A percentile compares a stretch with the other conserved stretches of the same genome.
Evolutionary conservation across 176 grass and related monocot genomes (phyloP).

Genomic region (Oryza meyeriana): DNA sequence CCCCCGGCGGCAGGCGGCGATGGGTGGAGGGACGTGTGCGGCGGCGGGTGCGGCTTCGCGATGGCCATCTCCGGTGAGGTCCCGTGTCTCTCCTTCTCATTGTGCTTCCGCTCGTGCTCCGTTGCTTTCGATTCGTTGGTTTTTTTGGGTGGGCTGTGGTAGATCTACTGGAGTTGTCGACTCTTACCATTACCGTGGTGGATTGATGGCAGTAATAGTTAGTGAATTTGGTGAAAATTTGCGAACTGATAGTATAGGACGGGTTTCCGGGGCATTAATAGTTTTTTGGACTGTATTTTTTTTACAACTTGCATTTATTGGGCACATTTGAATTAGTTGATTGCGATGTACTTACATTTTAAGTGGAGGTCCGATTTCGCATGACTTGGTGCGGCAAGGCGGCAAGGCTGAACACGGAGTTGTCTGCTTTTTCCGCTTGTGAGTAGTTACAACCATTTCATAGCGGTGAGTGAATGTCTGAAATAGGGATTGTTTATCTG

Average conservation of each 20-base stretch:
- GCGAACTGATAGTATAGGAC: neutral
- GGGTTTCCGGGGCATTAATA: neutral
- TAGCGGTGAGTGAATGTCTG: neutral
- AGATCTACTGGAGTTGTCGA: constrained; percentile 35
- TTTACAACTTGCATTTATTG: neutral
- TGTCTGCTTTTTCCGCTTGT: neutral
- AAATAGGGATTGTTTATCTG: constrained; percentile 1
- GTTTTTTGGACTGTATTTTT: neutral
- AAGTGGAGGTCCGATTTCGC: neutral
- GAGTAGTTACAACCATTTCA: neutral
- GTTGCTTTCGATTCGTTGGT: neutral
- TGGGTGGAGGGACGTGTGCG: constrained; percentile 78
- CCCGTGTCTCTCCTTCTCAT: constrained; percentile 19
- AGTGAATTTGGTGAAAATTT: neutral
- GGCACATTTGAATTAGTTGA: neutral
- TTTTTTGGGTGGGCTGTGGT: neutral
- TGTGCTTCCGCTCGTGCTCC: constrained; percentile 7
- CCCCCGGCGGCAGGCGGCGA: constrained; percentile 60
- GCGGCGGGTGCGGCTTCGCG: constrained; percentile 94
- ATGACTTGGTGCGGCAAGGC: neutral
- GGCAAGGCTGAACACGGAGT: neutral
- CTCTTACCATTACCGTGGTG: neutral
- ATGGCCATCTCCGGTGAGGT: constrained; percentile 87
- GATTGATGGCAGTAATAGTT: neutral
- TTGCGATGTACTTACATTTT: neutral